Conservation (phyloP, 768 basidiomycete genomes). For the Boletus subparvulus region DNA sequence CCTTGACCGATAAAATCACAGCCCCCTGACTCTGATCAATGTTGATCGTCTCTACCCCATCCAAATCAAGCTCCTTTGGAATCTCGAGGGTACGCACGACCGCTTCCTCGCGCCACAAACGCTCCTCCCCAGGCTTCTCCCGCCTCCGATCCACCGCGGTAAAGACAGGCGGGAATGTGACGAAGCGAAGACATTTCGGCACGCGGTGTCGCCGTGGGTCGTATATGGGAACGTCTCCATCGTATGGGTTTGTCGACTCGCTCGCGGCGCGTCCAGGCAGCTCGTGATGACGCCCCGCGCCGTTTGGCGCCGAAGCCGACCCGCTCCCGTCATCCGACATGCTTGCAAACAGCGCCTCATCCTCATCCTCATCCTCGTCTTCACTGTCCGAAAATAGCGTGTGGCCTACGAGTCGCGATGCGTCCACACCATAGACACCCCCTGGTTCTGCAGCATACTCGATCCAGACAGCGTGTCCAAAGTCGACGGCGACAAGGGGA, state of each 20-base stretch:
- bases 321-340: slow-evolving; percentile 8
- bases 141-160: slow-evolving; percentile 22
- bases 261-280: neutral
- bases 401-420: slow-evolving; percentile 30
- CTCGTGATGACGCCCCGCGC: neutral
- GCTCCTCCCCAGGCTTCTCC: slow-evolving; percentile 17
- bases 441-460: slow-evolving; percentile 47
- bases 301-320: slow-evolving; percentile 4
- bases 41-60: slow-evolving; percentile 70
- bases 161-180: slow-evolving; percentile 60
- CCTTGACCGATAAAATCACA: slow-evolving; percentile 64
- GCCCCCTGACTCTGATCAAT: slow-evolving; percentile 77
- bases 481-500: slow-evolving; percentile 79
- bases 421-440: slow-evolving; percentile 29
- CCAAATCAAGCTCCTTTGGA: slow-evolving; percentile 63
- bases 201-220: slow-evolving; percentile 30
- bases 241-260: slow-evolving; percentile 16
- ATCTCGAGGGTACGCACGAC: slow-evolving; percentile 60
- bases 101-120: slow-evolving; percentile 36
- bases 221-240: slow-evolving; percentile 18
- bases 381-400: slow-evolving; percentile 27
- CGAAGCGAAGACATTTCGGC: slow-evolving; percentile 61
- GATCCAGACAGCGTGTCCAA: slow-evolving; percentile 86
- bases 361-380: slow-evolving; percentile 27
- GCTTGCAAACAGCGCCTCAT: slow-evolving; percentile 10